phyloP scores from a whole-genome alignment of 768 basidiomycete species.

The Suillus occidentalis region DNA sequence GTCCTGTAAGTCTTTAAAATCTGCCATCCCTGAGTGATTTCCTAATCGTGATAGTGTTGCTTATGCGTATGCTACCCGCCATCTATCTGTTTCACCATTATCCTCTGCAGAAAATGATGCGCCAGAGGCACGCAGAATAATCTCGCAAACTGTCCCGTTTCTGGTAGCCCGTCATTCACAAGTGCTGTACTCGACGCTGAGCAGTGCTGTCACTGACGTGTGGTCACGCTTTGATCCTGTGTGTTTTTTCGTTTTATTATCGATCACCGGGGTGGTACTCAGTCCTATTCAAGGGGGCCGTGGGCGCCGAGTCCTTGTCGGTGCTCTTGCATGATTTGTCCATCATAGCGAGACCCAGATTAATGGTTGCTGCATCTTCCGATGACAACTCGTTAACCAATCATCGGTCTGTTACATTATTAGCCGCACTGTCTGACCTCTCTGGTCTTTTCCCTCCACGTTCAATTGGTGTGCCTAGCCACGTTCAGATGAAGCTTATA shows the following conservation, averaged over 20 bases:
- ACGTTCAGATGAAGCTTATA: slow-evolving; percentile 57
- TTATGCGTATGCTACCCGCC: slow-evolving; percentile 67
- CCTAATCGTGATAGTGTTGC: slow-evolving; percentile 47
- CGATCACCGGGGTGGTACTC: slow-evolving; percentile 11
- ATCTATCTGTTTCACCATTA: slow-evolving; percentile 59
- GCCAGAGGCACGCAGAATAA: slow-evolving; percentile 45
- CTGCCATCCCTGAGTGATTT: slow-evolving; percentile 1
- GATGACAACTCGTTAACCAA: slow-evolving; percentile 5
- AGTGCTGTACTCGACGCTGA: slow-evolving; percentile 49
- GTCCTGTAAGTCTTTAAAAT: slow-evolving; percentile 52
- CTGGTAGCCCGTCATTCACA: slow-evolving; percentile 59
- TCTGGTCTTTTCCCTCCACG: slow-evolving; percentile 19
- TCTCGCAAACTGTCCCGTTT: slow-evolving; percentile 64
- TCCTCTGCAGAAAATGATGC: slow-evolving; percentile 39
- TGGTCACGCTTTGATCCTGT: slow-evolving; percentile 62
- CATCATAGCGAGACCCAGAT: slow-evolving; percentile 49
- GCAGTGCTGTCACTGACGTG: slow-evolving; percentile 55
- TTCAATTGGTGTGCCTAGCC: slow-evolving; percentile 33
- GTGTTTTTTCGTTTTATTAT: slow-evolving; percentile 6
- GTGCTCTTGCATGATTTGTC: slow-evolving; percentile 59
- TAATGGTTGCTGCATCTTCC: slow-evolving; percentile 19
- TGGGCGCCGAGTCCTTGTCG: slow-evolving; percentile 43
- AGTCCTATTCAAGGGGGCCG: slow-evolving; percentile 28
- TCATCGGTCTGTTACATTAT: slow-evolving; percentile 15
- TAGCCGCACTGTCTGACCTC: slow-evolving; percentile 30